Base-by-base conservation (phyloP, 2,329 filamentous ascomycete species). In the Aspergillus unguis region DNA sequence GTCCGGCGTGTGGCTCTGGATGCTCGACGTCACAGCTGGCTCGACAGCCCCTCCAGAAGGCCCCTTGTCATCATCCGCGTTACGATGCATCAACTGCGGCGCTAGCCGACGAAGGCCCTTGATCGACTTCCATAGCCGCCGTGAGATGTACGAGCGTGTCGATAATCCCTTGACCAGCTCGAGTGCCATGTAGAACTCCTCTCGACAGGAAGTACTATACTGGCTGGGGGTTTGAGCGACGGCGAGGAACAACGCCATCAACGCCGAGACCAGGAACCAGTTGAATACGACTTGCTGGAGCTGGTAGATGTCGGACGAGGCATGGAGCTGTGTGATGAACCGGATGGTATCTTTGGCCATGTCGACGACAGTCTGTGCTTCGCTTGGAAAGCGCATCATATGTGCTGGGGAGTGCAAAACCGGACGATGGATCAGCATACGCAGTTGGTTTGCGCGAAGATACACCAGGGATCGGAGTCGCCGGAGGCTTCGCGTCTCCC, bases 391-490 rank as follows among this genome's bases (percentile, higher is more conserved):
- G 48, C 85, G 82, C 74, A 87, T 83, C 62, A 96, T 95, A 63
- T 86, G 90, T 6, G 84, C 87, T 0, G 65, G 63, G 0, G 66
- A 92, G 68, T 95, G 89, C 6, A 96, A 74, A 2, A 95, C 85
- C 0, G 91, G 91, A 0, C 90, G 89, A 70, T 95, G 90, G 41
- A 96, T 87, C 68, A 90, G 85, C 59, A 92, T 92, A 5, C 91
- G 86, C 72, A 95, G 88, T 74, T 95, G 90, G 63, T 96, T 96
- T 1, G 88, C 81, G n/a, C 92, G 83, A 4, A 96, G 77, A 65
- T 94, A 92, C 8, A 94, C 88, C 69, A 94, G 84, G 27, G 95
- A 85, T 53, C 88, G 87, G 7, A 95, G 77, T 1, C 92, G 85
- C 58, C 86, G 85, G 4, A 86, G 72, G 54, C 84, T 85, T 59